These are phyloP conservation scores for Dalechampia spathulata DNA, from an alignment of 441 rosid species.

Conservation along the genomic window DNA sequence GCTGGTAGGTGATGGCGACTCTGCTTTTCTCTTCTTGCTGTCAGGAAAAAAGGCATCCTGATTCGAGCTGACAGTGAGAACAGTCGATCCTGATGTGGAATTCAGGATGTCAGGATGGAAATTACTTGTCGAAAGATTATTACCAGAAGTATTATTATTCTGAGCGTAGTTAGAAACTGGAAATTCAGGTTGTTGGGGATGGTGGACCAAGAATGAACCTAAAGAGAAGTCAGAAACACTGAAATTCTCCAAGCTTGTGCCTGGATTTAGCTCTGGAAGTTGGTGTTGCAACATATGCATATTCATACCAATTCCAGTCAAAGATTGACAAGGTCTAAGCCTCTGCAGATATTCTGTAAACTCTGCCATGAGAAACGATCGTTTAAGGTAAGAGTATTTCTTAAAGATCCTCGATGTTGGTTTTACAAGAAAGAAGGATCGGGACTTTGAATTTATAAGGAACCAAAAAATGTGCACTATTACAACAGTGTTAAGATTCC, in stretches of 20 bases:
- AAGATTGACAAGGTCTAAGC: constrained; percentile 16
- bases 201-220: constrained; percentile 25
- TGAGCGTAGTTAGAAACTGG: constrained; percentile 4
- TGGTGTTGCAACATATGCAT: constrained; percentile 20
- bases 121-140: background rate
- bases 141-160: too few relatives aligned
- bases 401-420: constrained; percentile 6
- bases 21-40: too few relatives aligned
- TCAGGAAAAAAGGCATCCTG: too few relatives aligned
- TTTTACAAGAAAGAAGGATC: background rate
- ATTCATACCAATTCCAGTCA: constrained; percentile 17
- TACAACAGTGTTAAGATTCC: too few relatives aligned
- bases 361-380: constrained; percentile 19
- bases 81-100: too few relatives aligned
- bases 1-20: too few relatives aligned
- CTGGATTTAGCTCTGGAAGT: constrained; percentile 24
- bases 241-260: constrained; percentile 18
- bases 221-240: constrained; percentile 16
- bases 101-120: constrained; percentile 10
- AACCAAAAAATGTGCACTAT: too few relatives aligned
- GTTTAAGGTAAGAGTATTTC: background rate
- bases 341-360: constrained; percentile 28
- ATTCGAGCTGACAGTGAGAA: too few relatives aligned
- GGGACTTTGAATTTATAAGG: constrained; percentile 15
- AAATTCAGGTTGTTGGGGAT: constrained; percentile 16